These are phyloP conservation scores for Elaeagnus macrophylla DNA, from an alignment of 306 rosid species.

Conservation along the genomic window DNA sequence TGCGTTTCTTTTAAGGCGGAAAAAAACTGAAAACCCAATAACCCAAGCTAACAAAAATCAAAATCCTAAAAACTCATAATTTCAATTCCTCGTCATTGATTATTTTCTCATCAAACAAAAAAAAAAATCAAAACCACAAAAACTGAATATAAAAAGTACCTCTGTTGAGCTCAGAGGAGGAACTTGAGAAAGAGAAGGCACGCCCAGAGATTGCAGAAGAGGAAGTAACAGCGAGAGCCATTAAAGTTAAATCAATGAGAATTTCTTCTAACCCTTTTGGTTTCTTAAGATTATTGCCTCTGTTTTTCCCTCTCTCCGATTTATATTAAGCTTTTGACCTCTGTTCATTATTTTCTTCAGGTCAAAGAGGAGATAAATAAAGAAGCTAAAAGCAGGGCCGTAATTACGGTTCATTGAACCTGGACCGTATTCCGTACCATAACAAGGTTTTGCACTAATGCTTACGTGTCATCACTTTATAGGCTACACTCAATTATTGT, in stretches of 20 bases:
- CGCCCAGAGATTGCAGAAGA: slow-evolving; percentile 38
- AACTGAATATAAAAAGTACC: slow-evolving; percentile 22
- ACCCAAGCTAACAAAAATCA: too few relatives aligned
- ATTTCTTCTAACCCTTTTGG: neutral
- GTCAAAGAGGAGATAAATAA: slow-evolving; percentile 9
- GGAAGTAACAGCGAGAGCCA: slow-evolving; percentile 57
- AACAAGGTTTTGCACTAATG: neutral
- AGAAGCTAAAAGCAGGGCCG: slow-evolving; percentile 14
- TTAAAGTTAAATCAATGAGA: slow-evolving; percentile 2
- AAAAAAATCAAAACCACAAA: neutral
- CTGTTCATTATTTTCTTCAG: neutral
- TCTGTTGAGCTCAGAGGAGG: slow-evolving; percentile 32
- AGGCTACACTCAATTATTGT: slow-evolving; percentile 5
- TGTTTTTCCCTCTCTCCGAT: neutral
- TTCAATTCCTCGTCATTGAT: neutral
- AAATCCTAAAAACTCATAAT: neutral
- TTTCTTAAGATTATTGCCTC: neutral
- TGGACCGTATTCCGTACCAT: slow-evolving; percentile 23
- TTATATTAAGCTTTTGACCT: neutral
- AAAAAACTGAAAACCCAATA: neutral
- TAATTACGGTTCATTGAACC: slow-evolving; percentile 36
- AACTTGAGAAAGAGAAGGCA: slow-evolving; percentile 20
- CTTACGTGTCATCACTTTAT: slow-evolving; percentile 15
- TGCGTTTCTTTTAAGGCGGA: neutral
- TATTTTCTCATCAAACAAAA: neutral